phyloP scores from a whole-genome alignment of 2,329 filamentous ascomycete species.

The Cladobotryum protrusum region DNA sequence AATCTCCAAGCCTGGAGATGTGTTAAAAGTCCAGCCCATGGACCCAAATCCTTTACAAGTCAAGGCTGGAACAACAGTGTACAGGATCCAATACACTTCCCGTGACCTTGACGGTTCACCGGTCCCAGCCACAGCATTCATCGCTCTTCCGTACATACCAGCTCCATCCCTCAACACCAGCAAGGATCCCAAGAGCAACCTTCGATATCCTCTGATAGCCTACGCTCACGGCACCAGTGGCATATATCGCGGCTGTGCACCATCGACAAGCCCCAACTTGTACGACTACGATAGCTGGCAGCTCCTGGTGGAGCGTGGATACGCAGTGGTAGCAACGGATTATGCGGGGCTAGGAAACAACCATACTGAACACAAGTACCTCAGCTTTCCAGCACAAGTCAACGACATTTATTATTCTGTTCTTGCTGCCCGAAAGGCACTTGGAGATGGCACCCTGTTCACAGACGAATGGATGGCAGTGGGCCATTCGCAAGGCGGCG shows the following conservation, averaged over 20 bases:
- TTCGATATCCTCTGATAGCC: neutral
- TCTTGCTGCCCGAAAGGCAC: conserved; percentile 6
- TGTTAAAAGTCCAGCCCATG: conserved; percentile 14
- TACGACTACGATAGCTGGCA: conserved; percentile 14
- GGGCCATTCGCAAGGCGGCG: conserved; percentile 17
- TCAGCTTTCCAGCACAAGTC: conserved; percentile 10
- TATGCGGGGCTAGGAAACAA: conserved; percentile 19
- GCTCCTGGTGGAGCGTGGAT: conserved; percentile 8
- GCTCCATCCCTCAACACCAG: neutral
- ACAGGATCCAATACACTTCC: conserved; percentile 16
- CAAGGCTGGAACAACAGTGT: conserved; percentile 11
- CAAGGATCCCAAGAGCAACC: too few relatives aligned
- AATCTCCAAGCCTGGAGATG: conserved; percentile 9
- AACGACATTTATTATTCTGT: conserved; percentile 15
- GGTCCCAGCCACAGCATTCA: conserved; percentile 12
- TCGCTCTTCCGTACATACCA: conserved; percentile 9
- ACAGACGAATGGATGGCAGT: conserved; percentile 11
- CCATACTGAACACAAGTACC: conserved; percentile 16
- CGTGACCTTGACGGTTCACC: conserved; percentile 9
- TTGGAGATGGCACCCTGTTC: conserved; percentile 1
- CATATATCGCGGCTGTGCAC: conserved; percentile 10
- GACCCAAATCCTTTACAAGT: conserved; percentile 7
- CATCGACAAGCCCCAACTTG: conserved; percentile 4
- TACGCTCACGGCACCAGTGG: conserved; percentile 14
- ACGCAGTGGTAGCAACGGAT: conserved; percentile 17